Evolutionary conservation across 192 early-diverging fungal species (phyloP).

Genomic region (Gorgonomyces haynaldii): DNA sequence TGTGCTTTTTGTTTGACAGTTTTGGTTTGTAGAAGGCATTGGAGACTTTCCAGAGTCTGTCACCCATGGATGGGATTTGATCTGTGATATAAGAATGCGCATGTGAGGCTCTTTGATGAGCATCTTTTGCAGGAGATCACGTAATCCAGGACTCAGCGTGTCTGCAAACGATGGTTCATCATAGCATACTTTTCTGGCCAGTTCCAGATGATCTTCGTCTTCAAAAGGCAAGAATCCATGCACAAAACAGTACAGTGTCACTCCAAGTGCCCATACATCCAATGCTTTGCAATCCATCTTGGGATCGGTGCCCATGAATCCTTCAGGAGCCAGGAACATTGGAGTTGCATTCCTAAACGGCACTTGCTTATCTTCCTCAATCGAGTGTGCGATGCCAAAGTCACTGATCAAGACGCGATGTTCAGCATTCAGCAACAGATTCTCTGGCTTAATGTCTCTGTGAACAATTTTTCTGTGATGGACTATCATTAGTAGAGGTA

Average conservation of each 20-base stretch:
- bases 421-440: slow-evolving; percentile 31
- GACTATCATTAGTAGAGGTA: slow-evolving; percentile 27
- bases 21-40: slow-evolving; percentile 31
- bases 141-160: slow-evolving; percentile 11
- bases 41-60: slow-evolving; percentile 21
- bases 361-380: slow-evolving; percentile 32
- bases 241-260: slow-evolving; percentile 44
- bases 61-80: slow-evolving; percentile 33
- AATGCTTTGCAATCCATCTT: slow-evolving; percentile 31
- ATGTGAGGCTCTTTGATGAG: slow-evolving; percentile 28
- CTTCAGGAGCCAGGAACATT: slow-evolving; percentile 26
- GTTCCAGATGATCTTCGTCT: slow-evolving; percentile 23
- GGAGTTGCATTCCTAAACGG: slow-evolving; percentile 34
- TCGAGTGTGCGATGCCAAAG: slow-evolving; percentile 53
- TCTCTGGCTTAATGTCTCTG: slow-evolving; percentile 50
- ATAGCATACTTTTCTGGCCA: slow-evolving; percentile 30
- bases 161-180: slow-evolving; percentile 15
- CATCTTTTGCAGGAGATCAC: slow-evolving; percentile 28
- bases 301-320: slow-evolving; percentile 3
- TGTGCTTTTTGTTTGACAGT: too few species aligned
- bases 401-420: slow-evolving; percentile 40
- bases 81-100: slow-evolving; percentile 20
- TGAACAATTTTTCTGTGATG: slow-evolving; percentile 48
- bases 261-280: slow-evolving; percentile 51
- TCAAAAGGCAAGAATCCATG: slow-evolving; percentile 42